Percentiles rank a stretch among this genome's conserved stretches.
Evolutionary conservation across 768 basidiomycete species (phyloP).

Genomic region (Kwoniella bestiolae): DNA sequence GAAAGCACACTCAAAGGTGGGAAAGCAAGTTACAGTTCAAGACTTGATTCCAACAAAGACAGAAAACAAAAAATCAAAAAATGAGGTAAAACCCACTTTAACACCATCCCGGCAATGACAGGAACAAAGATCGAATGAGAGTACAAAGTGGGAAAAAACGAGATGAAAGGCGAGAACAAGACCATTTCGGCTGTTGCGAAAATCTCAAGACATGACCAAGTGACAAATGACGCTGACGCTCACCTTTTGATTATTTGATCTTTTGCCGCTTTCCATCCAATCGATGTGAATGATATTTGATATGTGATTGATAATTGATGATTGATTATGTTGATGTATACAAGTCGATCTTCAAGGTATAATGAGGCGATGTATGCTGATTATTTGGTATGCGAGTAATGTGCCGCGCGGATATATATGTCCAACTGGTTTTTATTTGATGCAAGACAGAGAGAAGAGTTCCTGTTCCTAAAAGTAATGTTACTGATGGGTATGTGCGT

Average conservation of each 20-base stretch:
- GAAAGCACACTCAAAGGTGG: too few relatives aligned
- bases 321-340: background rate
- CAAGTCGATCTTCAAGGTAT: background rate
- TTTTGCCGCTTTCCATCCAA: conserved; percentile 7
- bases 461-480: background rate
- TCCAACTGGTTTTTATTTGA: background rate
- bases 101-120: too few relatives aligned
- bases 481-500: background rate
- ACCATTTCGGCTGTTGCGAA: background rate
- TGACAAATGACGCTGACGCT: conserved; percentile 7
- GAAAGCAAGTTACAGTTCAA: too few relatives aligned
- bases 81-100: too few relatives aligned
- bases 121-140: too few relatives aligned
- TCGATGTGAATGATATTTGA: background rate
- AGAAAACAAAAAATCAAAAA: too few relatives aligned
- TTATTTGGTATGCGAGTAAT: conserved; percentile 5
- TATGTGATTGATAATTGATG: background rate
- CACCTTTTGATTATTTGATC: conserved; percentile 4
- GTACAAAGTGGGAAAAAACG: background rate
- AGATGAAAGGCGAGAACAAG: background rate
- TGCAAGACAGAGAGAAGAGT: too few relatives aligned
- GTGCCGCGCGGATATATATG: background rate
- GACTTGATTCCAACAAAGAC: too few relatives aligned
- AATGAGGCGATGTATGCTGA: too few relatives aligned
- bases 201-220: background rate